Percentiles rank a stretch among this genome's conserved stretches.
Conservation (phyloP, 805 yeast species). For the Candida nemodendra region DNA sequence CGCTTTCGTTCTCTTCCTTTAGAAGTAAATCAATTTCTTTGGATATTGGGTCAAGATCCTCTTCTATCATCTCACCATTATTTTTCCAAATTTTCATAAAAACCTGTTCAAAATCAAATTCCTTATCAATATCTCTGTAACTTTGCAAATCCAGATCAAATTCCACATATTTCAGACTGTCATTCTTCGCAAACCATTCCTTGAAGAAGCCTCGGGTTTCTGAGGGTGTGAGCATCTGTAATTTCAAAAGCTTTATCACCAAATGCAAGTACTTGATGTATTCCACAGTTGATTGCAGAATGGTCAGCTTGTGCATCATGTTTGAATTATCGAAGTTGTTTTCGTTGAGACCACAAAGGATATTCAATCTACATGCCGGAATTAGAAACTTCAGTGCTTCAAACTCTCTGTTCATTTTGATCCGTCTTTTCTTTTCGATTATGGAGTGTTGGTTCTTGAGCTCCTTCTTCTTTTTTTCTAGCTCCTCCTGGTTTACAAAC, state of each 20-base stretch:
- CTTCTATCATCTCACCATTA: slow-evolving; percentile 24
- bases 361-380: slow-evolving; percentile 70
- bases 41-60: slow-evolving; percentile 29
- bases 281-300: slow-evolving; percentile 79
- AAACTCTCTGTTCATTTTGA: slow-evolving; percentile 78
- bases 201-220: slow-evolving; percentile 23
- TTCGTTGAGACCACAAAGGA: slow-evolving; percentile 27
- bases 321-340: slow-evolving; percentile 32
- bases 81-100: slow-evolving; percentile 30
- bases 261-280: slow-evolving; percentile 70
- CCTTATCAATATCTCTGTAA: slow-evolving; percentile 58
- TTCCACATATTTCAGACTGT: slow-evolving; percentile 45
- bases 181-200: slow-evolving; percentile 35
- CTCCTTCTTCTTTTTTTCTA: slow-evolving; percentile 44
- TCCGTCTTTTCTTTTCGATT: slow-evolving; percentile 75
- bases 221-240: slow-evolving; percentile 35
- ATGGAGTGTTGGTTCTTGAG: slow-evolving; percentile 66
- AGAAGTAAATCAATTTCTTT: slow-evolving; percentile 18
- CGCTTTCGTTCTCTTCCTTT: slow-evolving; percentile 1
- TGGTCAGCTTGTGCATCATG: slow-evolving; percentile 73
- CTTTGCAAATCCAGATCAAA: slow-evolving; percentile 58
- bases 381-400: slow-evolving; percentile 74
- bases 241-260: slow-evolving; percentile 50
- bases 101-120: slow-evolving; percentile 47
- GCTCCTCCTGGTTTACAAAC: slow-evolving; percentile 26